Evolutionary conservation across 2,329 filamentous ascomycete species (phyloP).

Genomic region (Boeremia lycopersici): DNA sequence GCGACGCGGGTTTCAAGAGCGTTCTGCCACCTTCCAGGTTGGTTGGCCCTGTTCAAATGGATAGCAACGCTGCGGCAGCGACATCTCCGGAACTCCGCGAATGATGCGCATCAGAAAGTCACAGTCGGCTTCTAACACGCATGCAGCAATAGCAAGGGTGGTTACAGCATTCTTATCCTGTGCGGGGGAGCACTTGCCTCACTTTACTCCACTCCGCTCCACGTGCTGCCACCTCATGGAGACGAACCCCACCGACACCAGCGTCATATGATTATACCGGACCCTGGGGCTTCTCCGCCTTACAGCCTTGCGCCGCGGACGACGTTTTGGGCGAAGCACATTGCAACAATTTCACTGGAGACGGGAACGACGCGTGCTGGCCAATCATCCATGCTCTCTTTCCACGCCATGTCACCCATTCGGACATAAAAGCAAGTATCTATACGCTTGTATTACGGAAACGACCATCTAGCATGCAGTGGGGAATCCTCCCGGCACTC

Average conservation of each 20-base stretch:
- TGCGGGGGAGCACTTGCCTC: not conserved
- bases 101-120: not conserved
- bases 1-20: not conserved
- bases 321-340: not conserved
- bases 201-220: constrained; percentile 1
- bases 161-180: not conserved
- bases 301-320: not conserved
- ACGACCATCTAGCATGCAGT: not conserved
- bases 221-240: not conserved
- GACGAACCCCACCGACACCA: not conserved
- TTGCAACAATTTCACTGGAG: not conserved
- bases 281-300: not conserved
- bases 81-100: not conserved
- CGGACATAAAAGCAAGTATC: constrained; percentile 5
- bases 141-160: not conserved
- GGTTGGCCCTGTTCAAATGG: not conserved
- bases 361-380: not conserved
- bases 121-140: not conserved
- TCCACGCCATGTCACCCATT: not conserved
- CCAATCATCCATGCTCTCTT: not conserved
- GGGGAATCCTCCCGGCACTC: constrained; percentile 6
- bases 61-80: not conserved
- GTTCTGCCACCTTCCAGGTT: no score
- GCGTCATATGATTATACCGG: not conserved
- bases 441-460: not conserved